Conservation (phyloP, 345 rosid species). For the Eucalyptus polyanthemos region DNA sequence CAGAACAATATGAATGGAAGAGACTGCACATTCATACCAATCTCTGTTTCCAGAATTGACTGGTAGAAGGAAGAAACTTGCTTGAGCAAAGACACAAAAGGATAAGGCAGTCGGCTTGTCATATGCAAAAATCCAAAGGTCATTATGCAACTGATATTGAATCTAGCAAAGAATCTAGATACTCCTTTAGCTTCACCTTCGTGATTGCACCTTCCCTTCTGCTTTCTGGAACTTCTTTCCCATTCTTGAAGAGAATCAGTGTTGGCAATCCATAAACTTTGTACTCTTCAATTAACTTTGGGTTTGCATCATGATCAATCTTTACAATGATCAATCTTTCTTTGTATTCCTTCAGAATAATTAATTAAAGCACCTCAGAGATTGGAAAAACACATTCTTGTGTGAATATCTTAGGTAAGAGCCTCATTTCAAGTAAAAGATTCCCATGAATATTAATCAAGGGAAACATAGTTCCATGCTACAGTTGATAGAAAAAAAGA, state of each 20-base stretch:
- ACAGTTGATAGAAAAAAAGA: background rate
- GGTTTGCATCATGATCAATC: slow-evolving; percentile 75
- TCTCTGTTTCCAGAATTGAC: background rate
- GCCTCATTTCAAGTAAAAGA: background rate
- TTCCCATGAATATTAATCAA: background rate
- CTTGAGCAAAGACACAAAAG: background rate
- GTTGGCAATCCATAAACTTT: slow-evolving; percentile 80
- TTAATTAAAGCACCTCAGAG: background rate
- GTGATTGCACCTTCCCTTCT: slow-evolving; percentile 87
- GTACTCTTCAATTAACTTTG: slow-evolving; percentile 44
- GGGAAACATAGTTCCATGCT: background rate
- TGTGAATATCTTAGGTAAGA: background rate
- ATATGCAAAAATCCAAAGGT: background rate
- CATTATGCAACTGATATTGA: slow-evolving; percentile 36
- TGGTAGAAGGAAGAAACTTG: background rate
- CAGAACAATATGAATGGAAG: background rate
- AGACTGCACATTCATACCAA: background rate
- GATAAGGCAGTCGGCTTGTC: background rate
- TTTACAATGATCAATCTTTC: slow-evolving; percentile 60
- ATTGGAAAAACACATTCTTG: background rate
- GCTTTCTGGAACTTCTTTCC: slow-evolving; percentile 64
- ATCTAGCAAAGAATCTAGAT: slow-evolving; percentile 46
- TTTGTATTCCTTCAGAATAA: slow-evolving; percentile 41
- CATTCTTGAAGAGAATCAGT: slow-evolving; percentile 64
- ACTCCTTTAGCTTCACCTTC: slow-evolving; percentile 60